Conservation (phyloP, 805 yeast species). For the Kazachstania psychrophila region DNA sequence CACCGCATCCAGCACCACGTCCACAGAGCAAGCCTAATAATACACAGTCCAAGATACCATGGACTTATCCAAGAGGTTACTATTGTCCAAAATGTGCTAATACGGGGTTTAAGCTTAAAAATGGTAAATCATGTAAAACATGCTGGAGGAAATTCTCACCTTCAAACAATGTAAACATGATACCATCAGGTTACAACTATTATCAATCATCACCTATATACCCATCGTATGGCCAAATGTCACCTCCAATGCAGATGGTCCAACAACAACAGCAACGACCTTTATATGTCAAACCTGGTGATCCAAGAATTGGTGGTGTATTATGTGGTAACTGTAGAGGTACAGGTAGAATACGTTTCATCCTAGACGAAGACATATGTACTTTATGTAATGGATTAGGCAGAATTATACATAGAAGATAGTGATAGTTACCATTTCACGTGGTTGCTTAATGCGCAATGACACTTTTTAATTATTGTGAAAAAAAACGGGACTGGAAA, state of each 20-base stretch:
- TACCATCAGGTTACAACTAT: conserved; percentile 9
- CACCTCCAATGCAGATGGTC: conserved; percentile 10
- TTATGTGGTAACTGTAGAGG: conserved; percentile 70
- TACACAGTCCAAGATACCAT: conserved; percentile 35
- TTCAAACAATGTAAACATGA: conserved; percentile 20
- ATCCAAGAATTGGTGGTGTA: conserved; percentile 65
- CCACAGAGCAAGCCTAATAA: neutral
- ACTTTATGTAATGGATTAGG: conserved; percentile 62
- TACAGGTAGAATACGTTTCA: conserved; percentile 43
- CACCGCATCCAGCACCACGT: conserved; percentile 1
- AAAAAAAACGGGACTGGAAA: too few species aligned
- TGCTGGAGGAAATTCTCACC: conserved; percentile 63
- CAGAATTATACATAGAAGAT: conserved; percentile 31
- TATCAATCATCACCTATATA: conserved; percentile 4
- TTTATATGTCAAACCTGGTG: conserved; percentile 59
- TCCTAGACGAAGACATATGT: conserved; percentile 56
- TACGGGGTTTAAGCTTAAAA: conserved; percentile 54
- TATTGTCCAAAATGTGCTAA: conserved; percentile 63
- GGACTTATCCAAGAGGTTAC: conserved; percentile 55
- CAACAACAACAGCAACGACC: conserved; percentile 16
- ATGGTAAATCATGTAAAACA: conserved; percentile 55
- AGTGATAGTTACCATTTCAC: neutral
- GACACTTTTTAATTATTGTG: too few species aligned
- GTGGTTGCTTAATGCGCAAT: too few species aligned
- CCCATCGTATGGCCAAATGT: conserved; percentile 8